Base-by-base conservation (phyloP, 345 rosid genomes). In the Carallia pectinifolia region DNA sequence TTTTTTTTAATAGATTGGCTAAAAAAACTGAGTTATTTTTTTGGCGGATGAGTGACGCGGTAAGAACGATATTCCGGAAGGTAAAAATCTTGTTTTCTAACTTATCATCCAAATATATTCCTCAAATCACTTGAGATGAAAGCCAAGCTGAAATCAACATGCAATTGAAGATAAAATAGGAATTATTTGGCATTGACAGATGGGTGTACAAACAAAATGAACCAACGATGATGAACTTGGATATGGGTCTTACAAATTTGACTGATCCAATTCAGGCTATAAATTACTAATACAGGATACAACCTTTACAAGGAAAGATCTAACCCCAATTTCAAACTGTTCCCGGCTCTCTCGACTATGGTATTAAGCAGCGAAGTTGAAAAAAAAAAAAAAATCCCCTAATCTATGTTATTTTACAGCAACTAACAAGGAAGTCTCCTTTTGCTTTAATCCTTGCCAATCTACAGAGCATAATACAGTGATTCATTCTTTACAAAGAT, bases 401-500 rank as follows among this genome's bases (percentile, higher is more conserved):
- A 47, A n/a, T 59, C 65, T 66, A 56, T 63, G 53, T 63, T 73
- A 77, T 77, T 62, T 77, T 80, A 80, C 81, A 77, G 54, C 23
- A 64, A 66, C 64, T 60, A n/a, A 15, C 34, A n/a, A 34, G 19
- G 37, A 17, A 36, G 27, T 38, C 13, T 36, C 29, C 40, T 53
- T 75, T 38, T 12, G 18, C 54, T 72, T 67, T 65, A 76, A 33
- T 37, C 70, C 60, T 58, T 44, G n/a, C 15, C 48, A 63, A 52
- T 54, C 82, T 71, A 60, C 60, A 33, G 7, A 48, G 67, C 62
- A 38, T 40, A 31, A 76, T 65, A 61, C 63, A 68, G 9, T 19
- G 29, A 37, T 71, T 77, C 71, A 60, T 38, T 68, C 65, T 73
- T 70, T 74, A 76, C 74, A 80, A 27, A 76, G 29, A 33, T 19